These are phyloP conservation scores for Phyllostachys edulis DNA, from an alignment of 176 grass and related monocot genomes.

Conservation along the genomic window DNA sequence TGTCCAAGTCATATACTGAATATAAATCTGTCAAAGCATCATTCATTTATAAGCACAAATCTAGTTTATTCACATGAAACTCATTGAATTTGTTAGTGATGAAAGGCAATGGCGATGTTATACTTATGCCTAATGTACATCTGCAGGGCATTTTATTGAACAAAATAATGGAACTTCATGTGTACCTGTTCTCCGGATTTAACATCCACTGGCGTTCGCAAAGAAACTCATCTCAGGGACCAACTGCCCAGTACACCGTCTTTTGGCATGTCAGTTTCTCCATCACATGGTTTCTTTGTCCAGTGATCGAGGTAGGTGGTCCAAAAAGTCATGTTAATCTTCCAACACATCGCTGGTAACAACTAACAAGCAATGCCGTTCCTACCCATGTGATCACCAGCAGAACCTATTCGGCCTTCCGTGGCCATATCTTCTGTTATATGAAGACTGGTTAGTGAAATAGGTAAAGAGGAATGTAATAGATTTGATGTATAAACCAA, in stretches of 20 bases:
- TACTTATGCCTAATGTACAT: background rate
- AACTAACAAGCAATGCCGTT: conserved; percentile 43
- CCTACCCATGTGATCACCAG: conserved; percentile 38
- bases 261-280: background rate
- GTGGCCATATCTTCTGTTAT: conserved; percentile 44
- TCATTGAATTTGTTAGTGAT: background rate
- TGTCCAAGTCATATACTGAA: conserved; percentile 73
- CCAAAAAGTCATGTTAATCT: conserved; percentile 13
- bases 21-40: conserved; percentile 59
- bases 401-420: conserved; percentile 36
- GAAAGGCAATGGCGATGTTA: background rate
- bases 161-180: background rate
- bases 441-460: conserved; percentile 24
- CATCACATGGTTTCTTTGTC: conserved; percentile 22
- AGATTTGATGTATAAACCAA: background rate
- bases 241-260: background rate
- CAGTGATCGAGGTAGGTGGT: conserved; percentile 18
- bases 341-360: conserved; percentile 7
- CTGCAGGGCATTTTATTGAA: background rate
- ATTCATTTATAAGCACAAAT: conserved; percentile 17
- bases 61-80: conserved; percentile 16
- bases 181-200: conserved; percentile 82
- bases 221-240: conserved; percentile 38
- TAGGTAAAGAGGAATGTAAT: background rate
- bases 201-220: conserved; percentile 57